A percentile compares a stretch with the other conserved stretches of the same genome.
phyloP scores from a whole-genome alignment of 2,329 filamentous ascomycete genomes.

The Paecilomyces fulvus region DNA sequence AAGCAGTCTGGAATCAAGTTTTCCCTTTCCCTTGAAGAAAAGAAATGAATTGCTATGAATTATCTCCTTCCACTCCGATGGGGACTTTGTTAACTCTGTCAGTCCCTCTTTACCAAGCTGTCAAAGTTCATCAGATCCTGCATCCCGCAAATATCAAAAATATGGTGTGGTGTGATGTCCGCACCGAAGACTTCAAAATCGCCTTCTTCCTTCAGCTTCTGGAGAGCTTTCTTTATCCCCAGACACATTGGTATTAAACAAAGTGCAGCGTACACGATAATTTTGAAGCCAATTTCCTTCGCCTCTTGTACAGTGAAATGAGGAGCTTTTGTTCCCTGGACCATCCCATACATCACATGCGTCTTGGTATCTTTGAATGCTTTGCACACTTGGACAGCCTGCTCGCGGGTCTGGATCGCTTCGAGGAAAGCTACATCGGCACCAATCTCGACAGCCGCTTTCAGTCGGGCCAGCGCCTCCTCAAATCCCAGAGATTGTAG shows the following conservation, averaged over 20 bases:
- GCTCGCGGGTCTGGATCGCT: slow-evolving; percentile 18
- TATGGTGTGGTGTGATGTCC: slow-evolving; percentile 10
- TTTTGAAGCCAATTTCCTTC: slow-evolving; percentile 21
- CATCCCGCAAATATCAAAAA: slow-evolving; percentile 25
- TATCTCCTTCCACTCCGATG: not conserved
- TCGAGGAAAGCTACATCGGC: slow-evolving; percentile 27
- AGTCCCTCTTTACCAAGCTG: not conserved
- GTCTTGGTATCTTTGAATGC: slow-evolving; percentile 15
- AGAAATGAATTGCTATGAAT: not conserved
- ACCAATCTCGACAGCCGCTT: slow-evolving; percentile 19
- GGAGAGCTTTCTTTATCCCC: slow-evolving; percentile 13
- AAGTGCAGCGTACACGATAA: slow-evolving; percentile 26
- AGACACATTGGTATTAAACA: slow-evolving; percentile 16
- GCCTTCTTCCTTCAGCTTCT: slow-evolving; percentile 20
- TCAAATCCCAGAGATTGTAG: slow-evolving; percentile 19
- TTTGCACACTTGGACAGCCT: slow-evolving; percentile 15
- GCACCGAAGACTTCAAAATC: slow-evolving; percentile 5
- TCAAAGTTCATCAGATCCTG: slow-evolving; percentile 22
- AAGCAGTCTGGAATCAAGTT: not conserved
- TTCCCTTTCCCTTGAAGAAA: not conserved
- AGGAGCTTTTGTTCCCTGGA: slow-evolving; percentile 23
- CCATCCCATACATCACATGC: slow-evolving; percentile 27
- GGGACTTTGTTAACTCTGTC: not conserved
- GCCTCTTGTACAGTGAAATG: slow-evolving; percentile 20
- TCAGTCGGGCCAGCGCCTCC: slow-evolving; percentile 18